Base-by-base conservation (phyloP, 169 alveolate species). In the Miamiensis avidus region DNA sequence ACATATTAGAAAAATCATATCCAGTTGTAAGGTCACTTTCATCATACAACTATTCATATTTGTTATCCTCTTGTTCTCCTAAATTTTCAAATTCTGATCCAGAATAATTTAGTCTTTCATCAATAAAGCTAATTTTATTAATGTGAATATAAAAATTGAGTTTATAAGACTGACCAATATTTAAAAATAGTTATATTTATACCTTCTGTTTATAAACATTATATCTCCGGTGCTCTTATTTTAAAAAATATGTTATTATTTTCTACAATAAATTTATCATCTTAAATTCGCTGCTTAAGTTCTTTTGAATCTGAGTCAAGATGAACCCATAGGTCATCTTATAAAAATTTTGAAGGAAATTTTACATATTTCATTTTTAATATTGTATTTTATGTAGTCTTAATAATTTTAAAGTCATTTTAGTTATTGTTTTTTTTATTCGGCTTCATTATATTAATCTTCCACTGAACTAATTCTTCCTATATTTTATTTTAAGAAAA, bases 1-100 rank as follows among this genome's bases (percentile, higher is more conserved):
- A 30, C 90, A 86, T 86, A 75, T 86, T 75, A n/a, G 78, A 30
- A 26, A 86, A 81, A 73, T 86, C 79, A 49, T 81, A 79, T 31
- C 75, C 76, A 34, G 34, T 74, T 1, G 73, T 30, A 49, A 81
- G 32, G 34, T 65, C 34, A 25, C 74, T 65, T 26, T 81, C 73
- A 81, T 86, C 29, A 31, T 81, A 81, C 29, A 81, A 75, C 30
- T 86, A 83, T 86, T 86, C 74, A 25, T 79, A 74, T 64, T 76
- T 72, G 65, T 65, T 82, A 75, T 75, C 83, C 28, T 86, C 79
- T 29, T 30, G 25, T 29, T 74, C 90, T 33, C 74, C 77, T 49
- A 49, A 11, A 15, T 34, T 65, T 20, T 74, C 74, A 0, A 29
- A 34, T n/a, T 64, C 75, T 4, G n/a, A 28, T 64, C 64, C 75